phyloP scores from a whole-genome alignment of 176 grass and related monocot genomes.

The Dendrocalamus sinicus region DNA sequence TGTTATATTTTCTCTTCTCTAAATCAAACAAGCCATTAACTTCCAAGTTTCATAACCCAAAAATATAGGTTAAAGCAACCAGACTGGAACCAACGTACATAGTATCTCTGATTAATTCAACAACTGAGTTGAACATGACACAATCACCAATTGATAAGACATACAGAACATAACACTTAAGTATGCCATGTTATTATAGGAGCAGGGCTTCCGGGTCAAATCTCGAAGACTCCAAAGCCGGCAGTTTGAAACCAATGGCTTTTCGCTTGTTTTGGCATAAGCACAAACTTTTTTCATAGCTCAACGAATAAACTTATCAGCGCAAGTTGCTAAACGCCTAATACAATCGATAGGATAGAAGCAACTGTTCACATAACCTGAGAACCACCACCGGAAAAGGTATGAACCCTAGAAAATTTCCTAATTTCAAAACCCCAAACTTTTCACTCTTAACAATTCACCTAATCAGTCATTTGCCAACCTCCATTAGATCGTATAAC shows the following conservation, averaged over 20 bases:
- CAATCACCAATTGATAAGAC: neutral
- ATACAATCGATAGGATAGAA: conserved; percentile 18
- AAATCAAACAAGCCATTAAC: neutral
- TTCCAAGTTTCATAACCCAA: neutral
- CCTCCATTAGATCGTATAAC: neutral
- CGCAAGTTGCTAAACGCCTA: neutral
- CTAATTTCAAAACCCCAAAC: neutral
- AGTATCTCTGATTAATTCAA: neutral
- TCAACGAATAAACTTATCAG: neutral
- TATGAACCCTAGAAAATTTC: neutral
- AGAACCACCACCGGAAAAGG: neutral
- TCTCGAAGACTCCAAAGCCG: neutral
- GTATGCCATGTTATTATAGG: neutral
- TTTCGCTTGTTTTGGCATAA: neutral
- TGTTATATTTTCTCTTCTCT: neutral
- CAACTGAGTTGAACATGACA: neutral
- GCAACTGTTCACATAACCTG: neutral
- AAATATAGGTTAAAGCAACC: neutral
- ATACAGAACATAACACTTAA: neutral
- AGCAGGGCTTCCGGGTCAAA: neutral
- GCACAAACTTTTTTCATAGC: neutral
- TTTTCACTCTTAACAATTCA: neutral
- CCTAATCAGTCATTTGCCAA: neutral
- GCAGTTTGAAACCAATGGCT: neutral
- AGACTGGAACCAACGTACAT: neutral